Evolutionary conservation across 2,329 filamentous ascomycete genomes (phyloP), one percentile per base, ranked within the genome.

Genomic region (Penicillium brasilianum): DNA sequence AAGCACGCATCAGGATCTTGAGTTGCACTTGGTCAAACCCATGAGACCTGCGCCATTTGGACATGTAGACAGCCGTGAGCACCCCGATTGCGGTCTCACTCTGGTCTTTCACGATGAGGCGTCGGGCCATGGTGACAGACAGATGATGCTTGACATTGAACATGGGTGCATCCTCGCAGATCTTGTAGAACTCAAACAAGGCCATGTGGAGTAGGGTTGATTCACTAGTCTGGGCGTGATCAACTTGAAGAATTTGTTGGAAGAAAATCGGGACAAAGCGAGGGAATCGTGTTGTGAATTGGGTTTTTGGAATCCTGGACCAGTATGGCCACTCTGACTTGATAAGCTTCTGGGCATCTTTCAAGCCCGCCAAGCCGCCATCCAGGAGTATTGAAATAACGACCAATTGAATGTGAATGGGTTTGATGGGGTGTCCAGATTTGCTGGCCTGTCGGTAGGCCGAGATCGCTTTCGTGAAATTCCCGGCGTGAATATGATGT

Each of bases 1-100:
- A 78, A 8, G 72, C 74, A 20, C 77, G 76, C 16, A 76, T 44
- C 48, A 79, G 69, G 63, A 78, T 72, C 59, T 78, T 77, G 66
- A 79, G 69, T 52, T 71, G 74, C 8, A 75, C 69, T n/a, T 72
- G 72, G 51, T 77, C 72, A 56, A 79, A 78, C 0, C 70, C 68
- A 14, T 69, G 60, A 20, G 67, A 61, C 2, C 68, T 70, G 11
- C 72, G 72, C 70, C 75, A 78, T 30, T 71, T 74, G 41, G 77
- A 78, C 61, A 68, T 71, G 64, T 78, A 79, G 30, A 78, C 66
- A 3, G 76, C 63, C 28, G 69, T 64, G 44, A 79, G 66, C 5
- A 80, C 63, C 43, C 74, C 69, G 11, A 78, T 57, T 1, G 77
- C 77, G 44, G 67, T 58, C 20, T 69, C 58, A 11, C 71, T 67